These are phyloP conservation scores for Sambucus nigra DNA, from an alignment of 129 eudicot genomes.

Conservation along the genomic window DNA sequence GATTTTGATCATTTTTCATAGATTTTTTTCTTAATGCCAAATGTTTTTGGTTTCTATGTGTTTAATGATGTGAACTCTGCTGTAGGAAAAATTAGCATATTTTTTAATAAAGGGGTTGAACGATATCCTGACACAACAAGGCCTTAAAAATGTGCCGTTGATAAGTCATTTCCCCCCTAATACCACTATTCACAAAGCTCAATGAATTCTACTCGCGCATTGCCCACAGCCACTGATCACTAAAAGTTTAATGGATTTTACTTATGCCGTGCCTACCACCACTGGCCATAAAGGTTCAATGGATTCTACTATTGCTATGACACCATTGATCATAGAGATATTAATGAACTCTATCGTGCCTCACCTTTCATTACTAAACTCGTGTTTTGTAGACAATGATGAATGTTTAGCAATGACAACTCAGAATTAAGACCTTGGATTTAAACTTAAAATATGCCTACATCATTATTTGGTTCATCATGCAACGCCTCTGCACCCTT, in stretches of 20 bases:
- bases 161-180: too few relatives aligned
- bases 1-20: too few relatives aligned
- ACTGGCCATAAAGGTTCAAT: too few relatives aligned
- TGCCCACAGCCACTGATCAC: slow-evolving; percentile 49
- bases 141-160: too few relatives aligned
- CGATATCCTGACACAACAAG: too few relatives aligned
- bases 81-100: too few relatives aligned
- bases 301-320: too few relatives aligned
- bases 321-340: slow-evolving; percentile 22
- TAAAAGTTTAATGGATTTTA: slow-evolving; percentile 29
- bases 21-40: too few relatives aligned
- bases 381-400: slow-evolving; percentile 76
- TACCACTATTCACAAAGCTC: too few relatives aligned
- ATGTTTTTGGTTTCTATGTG: too few relatives aligned
- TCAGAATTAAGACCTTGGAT: slow-evolving; percentile 53
- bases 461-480: slow-evolving; percentile 48
- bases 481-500: slow-evolving; percentile 72
- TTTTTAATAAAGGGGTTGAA: too few relatives aligned
- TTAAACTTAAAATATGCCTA: slow-evolving; percentile 38
- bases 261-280: slow-evolving; percentile 39
- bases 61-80: too few relatives aligned
- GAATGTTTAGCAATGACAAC: slow-evolving; percentile 62
- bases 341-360: slow-evolving; percentile 37
- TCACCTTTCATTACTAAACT: slow-evolving; percentile 59
- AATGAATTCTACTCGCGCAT: slow-evolving; percentile 45